Base-by-base conservation (phyloP, 2,329 filamentous ascomycete genomes). In the Chaetomiaceae sp. region DNA sequence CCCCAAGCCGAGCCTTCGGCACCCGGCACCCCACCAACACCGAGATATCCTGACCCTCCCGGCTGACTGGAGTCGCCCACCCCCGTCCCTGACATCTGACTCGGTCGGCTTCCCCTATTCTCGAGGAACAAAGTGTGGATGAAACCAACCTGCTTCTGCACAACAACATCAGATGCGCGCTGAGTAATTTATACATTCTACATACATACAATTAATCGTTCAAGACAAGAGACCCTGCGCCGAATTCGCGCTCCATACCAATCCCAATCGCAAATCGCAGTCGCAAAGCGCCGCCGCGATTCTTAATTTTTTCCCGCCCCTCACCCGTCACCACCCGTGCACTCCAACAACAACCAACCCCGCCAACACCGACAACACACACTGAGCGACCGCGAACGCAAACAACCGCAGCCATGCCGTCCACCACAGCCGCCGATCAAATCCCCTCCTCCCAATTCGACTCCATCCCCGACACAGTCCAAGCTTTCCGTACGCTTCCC, bases 401-500 rank as follows among this genome's bases (percentile, higher is more conserved):
- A 19, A 41, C 46, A 14, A 39, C 37, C 55, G 45, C 44, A 61
- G 65, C 51, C 51, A 82, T 82, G 79, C 72, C 78, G 51, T 70
- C 73, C 16, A 45, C 44, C 39, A 12, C 47, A 33, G 14, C 33
- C 48, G 64, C 72, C 30, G 70, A 49, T 23, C 48, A 69, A 58
- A 77, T 82, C 61, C 70, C 74, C 50, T 57, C 68, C 59, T 73
- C 72, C 59, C 71, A 77, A 65, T 85, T 85, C 68, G 78, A 85
- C 71, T 76, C 75, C 50, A 85, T 86, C 69, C 79, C 82, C 48
- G 81, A 84, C 59, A 73, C 79, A 53, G 78, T 85, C 59, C 71
- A 77, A 62, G 79, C 82, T 50, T 85, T 85, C 70, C 76, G 82
- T 85, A 73, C 55, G 80, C n/a, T n/a, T n/a, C n/a, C n/a, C 68